Evolutionary conservation across 2,329 filamentous ascomycete genomes (phyloP).

Genomic region (Ilyonectria destructans): DNA sequence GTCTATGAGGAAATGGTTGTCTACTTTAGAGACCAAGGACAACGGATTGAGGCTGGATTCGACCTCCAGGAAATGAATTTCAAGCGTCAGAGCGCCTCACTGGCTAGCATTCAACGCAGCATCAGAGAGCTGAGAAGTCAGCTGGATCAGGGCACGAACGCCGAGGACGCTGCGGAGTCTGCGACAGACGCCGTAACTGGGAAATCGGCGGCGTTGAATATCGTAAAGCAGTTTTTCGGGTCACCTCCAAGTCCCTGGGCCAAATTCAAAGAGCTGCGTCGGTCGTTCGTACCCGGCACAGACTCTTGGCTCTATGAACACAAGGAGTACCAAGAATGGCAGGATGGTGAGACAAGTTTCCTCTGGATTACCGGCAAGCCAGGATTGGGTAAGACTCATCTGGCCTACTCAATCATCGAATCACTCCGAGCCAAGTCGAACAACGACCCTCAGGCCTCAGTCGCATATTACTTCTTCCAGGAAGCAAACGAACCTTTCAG

Average conservation of each 20-base stretch:
- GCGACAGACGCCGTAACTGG: not conserved
- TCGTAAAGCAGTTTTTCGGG: not conserved
- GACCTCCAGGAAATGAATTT: not conserved
- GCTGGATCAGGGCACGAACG: not conserved
- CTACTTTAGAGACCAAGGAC: not conserved
- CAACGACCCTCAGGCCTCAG: not conserved
- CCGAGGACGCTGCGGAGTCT: not conserved
- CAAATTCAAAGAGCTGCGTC: not conserved
- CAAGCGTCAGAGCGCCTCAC: not conserved
- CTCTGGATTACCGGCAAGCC: not conserved
- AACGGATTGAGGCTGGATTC: not conserved
- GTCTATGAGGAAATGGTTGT: not conserved
- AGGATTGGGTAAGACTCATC: not conserved
- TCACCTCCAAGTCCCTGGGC: not conserved
- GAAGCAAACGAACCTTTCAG: not conserved
- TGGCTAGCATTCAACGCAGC: not conserved
- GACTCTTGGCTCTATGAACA: not conserved
- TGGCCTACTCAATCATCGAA: not conserved
- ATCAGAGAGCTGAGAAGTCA: not conserved
- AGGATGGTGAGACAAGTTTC: not conserved
- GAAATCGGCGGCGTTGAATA: not conserved
- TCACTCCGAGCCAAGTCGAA: not conserved
- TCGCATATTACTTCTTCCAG: not conserved
- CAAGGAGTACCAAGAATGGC: not conserved
- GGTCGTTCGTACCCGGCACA: not conserved